Percentiles rank a stretch among this genome's conserved stretches.
phyloP scores from a whole-genome alignment of 441 rosid genomes.

The Theobroma grandiflorum region DNA sequence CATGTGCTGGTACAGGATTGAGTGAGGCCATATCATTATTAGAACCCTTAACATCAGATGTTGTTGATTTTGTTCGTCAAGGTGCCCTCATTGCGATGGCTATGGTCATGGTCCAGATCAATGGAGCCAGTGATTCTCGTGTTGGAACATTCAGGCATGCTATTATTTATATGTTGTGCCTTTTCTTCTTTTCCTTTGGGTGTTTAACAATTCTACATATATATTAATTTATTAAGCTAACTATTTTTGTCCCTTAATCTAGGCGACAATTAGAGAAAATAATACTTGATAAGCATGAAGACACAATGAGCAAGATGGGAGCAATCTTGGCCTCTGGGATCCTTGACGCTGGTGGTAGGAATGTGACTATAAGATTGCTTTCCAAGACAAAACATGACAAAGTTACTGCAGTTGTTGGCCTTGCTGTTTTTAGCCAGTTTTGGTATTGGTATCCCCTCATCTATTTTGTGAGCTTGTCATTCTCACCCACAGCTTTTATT shows the following conservation, averaged over 20 bases:
- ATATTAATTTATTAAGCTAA: conserved; percentile 3
- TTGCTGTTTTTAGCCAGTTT: conserved; percentile 95
- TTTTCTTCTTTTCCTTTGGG: conserved; percentile 22
- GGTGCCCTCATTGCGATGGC: conserved; percentile 99
- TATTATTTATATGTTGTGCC: conserved; percentile 8
- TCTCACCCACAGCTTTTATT: conserved; percentile 93
- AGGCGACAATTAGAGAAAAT: conserved; percentile 95
- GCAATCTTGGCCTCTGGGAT: conserved; percentile 95
- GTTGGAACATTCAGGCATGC: conserved; percentile 90
- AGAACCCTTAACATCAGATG: conserved; percentile 96
- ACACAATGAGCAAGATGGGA: conserved; percentile 98
- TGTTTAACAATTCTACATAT: conserved; percentile 32
- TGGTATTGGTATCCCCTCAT: conserved; percentile 99
- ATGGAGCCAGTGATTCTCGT: conserved; percentile 93
- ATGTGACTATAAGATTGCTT: conserved; percentile 85
- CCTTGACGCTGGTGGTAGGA: conserved; percentile 96
- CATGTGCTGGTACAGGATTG: conserved; percentile 94
- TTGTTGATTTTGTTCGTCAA: conserved; percentile 97
- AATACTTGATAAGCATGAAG: conserved; percentile 91
- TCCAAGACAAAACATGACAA: conserved; percentile 96
- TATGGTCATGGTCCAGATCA: conserved; percentile 95
- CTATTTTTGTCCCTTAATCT: conserved; percentile 12
- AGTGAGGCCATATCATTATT: conserved; percentile 94
- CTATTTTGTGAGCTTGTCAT: conserved; percentile 85
- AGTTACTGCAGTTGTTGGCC: conserved; percentile 90